These are phyloP conservation scores for Aureobasidium sp. DNA, from an alignment of 2,329 filamentous ascomycete species.

Conservation along the genomic window DNA sequence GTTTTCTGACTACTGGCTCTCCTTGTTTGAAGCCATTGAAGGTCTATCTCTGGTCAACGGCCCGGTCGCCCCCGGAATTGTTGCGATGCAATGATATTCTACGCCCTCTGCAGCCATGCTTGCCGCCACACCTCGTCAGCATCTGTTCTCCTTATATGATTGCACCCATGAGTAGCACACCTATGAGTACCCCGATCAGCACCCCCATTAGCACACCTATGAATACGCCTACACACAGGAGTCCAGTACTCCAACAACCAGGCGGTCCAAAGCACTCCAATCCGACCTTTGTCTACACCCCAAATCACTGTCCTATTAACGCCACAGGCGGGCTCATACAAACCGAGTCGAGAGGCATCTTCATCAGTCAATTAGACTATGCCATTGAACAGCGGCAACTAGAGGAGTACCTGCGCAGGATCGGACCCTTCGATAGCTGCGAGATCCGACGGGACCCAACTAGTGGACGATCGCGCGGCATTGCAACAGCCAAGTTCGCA, in stretches of 20 bases:
- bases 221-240: background rate
- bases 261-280: background rate
- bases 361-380: slow-evolving; percentile 12
- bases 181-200: background rate
- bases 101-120: background rate
- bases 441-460: slow-evolving; percentile 4
- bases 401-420: slow-evolving; percentile 4
- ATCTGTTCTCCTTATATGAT: background rate
- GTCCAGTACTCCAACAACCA: background rate
- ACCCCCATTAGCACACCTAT: background rate
- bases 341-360: slow-evolving; percentile 8
- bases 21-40: background rate
- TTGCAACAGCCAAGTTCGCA: slow-evolving; percentile 1
- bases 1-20: background rate
- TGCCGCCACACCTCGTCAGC: background rate
- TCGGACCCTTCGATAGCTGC: slow-evolving; percentile 10
- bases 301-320: background rate
- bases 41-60: slow-evolving; percentile 11
- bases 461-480: slow-evolving; percentile 11
- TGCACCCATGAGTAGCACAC: background rate
- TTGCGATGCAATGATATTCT: slow-evolving; percentile 2
- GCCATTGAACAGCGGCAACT: slow-evolving; percentile 2
- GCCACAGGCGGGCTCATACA: background rate
- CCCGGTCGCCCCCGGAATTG: slow-evolving; percentile 11
- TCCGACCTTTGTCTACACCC: background rate